A percentile compares a stretch with the other conserved stretches of the same genome.
These are phyloP conservation scores for Petunia axillaris DNA, from an alignment of 257 asterid genomes.

Conservation along the genomic window DNA sequence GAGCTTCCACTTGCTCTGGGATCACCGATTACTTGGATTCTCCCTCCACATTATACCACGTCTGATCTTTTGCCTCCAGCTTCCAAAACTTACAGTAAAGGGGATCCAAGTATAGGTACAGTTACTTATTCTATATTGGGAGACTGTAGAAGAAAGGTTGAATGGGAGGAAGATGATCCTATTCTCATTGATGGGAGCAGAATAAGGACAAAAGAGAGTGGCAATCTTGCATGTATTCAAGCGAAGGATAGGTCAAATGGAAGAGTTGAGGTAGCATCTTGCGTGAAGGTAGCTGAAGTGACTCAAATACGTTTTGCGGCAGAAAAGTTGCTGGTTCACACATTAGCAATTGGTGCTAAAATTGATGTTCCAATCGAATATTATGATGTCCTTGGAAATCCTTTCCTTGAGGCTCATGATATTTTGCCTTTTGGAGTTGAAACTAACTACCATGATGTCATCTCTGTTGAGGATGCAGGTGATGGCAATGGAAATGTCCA, in stretches of 20 bases:
- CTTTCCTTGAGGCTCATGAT: constrained; percentile 78
- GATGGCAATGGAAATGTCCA: constrained; percentile 52
- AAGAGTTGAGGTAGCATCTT: constrained; percentile 82
- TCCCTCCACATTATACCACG: constrained; percentile 78
- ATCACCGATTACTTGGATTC: constrained; percentile 75
- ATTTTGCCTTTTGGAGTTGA: constrained; percentile 62
- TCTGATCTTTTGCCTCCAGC: constrained; percentile 72
- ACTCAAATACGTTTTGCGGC: constrained; percentile 66
- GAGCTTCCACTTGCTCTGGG: constrained; percentile 91
- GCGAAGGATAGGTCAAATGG: constrained; percentile 77
- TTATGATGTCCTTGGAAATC: constrained; percentile 70
- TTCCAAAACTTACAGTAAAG: constrained; percentile 48
- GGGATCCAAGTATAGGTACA: constrained; percentile 51
- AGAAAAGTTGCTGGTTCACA: constrained; percentile 54
- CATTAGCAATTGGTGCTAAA: constrained; percentile 65
- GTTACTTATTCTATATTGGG: constrained; percentile 70
- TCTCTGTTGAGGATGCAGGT: constrained; percentile 44
- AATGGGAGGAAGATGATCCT: constrained; percentile 48
- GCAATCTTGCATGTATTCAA: constrained; percentile 72
- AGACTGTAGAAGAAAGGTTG: constrained; percentile 45
- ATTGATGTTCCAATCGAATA: constrained; percentile 63
- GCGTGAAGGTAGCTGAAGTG: constrained; percentile 83
- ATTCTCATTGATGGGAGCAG: constrained; percentile 64
- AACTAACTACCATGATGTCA: constrained; percentile 71
- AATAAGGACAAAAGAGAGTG: constrained; percentile 61